Evolutionary conservation across 2,329 filamentous ascomycete species (phyloP).

Genomic region (Aspergillus novoparasiticus): DNA sequence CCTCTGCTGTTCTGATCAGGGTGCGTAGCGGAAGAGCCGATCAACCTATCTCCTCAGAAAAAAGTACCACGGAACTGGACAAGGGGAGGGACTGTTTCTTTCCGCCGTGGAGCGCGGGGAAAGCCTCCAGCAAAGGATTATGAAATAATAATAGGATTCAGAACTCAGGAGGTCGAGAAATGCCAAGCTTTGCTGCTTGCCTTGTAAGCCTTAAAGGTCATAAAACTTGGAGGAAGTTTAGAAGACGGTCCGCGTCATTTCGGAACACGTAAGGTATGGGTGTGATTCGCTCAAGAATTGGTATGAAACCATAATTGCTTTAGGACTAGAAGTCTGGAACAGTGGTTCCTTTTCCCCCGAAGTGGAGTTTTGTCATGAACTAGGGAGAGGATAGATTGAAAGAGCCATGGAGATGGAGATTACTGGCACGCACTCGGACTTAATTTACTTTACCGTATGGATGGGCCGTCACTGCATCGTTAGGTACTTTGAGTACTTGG

Average conservation of each 20-base stretch:
- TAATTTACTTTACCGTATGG: constrained; percentile 1
- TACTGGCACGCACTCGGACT: background rate
- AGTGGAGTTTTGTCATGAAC: background rate
- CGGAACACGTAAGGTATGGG: background rate
- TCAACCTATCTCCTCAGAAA: background rate
- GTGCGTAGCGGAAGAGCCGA: background rate
- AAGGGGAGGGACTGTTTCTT: constrained; percentile 45
- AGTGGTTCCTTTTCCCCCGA: background rate
- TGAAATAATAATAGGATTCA: background rate
- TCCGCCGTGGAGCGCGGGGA: constrained; percentile 18
- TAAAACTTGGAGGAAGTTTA: background rate
- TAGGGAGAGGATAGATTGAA: background rate
- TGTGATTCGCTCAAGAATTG: background rate
- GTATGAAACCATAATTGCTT: background rate
- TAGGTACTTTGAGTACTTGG: background rate
- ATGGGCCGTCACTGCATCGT: background rate
- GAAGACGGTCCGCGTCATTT: background rate
- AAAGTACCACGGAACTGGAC: background rate
- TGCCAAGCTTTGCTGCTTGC: constrained; percentile 2
- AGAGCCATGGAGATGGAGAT: background rate
- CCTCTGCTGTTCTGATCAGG: background rate
- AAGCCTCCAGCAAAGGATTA: constrained; percentile 2
- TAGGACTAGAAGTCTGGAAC: background rate
- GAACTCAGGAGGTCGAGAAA: background rate
- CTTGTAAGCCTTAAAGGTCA: background rate